Evolutionary conservation across 2,329 filamentous ascomycete genomes (phyloP).

Genomic region (Talaromyces marneffei): DNA sequence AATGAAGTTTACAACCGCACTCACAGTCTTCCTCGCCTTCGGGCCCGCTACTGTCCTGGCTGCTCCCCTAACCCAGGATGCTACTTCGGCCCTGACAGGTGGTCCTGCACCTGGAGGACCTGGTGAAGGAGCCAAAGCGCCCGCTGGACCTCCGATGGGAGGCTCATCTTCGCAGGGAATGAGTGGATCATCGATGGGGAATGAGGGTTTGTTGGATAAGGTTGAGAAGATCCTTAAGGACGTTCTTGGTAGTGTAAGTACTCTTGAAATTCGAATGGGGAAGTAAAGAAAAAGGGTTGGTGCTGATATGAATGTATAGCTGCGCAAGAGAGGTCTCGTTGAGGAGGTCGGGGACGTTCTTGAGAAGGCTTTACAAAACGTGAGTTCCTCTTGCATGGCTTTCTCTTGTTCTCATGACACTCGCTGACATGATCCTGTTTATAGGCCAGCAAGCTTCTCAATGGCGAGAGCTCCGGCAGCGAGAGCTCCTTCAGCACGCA

Average conservation of each 20-base stretch:
- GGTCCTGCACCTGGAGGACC: neutral
- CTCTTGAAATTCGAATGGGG: neutral
- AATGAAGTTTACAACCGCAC: conserved; percentile 12
- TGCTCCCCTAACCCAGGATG: conserved; percentile 5
- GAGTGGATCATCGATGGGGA: conserved; percentile 4
- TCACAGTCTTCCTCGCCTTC: conserved; percentile 10
- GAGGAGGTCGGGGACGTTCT: conserved; percentile 2
- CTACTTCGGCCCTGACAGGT: neutral
- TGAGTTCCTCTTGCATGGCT: conserved; percentile 3
- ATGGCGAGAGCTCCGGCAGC: conserved; percentile 13
- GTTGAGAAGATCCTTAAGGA: conserved; percentile 11
- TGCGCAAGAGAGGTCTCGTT: conserved; percentile 11
- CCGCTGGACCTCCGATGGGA: neutral
- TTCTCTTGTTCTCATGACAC: no score
- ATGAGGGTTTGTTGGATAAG: conserved; percentile 8
- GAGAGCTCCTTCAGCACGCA: conserved; percentile 15
- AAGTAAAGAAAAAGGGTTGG: neutral
- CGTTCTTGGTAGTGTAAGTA: neutral
- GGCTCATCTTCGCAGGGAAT: conserved; percentile 4
- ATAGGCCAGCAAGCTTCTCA: conserved; percentile 8
- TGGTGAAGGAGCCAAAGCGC: neutral
- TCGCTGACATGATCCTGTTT: neutral
- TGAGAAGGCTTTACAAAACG: neutral
- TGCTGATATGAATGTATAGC: neutral
- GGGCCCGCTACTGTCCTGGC: conserved; percentile 11